Conservation (phyloP, 768 basidiomycete genomes). For the Dentipellis fragilis region DNA sequence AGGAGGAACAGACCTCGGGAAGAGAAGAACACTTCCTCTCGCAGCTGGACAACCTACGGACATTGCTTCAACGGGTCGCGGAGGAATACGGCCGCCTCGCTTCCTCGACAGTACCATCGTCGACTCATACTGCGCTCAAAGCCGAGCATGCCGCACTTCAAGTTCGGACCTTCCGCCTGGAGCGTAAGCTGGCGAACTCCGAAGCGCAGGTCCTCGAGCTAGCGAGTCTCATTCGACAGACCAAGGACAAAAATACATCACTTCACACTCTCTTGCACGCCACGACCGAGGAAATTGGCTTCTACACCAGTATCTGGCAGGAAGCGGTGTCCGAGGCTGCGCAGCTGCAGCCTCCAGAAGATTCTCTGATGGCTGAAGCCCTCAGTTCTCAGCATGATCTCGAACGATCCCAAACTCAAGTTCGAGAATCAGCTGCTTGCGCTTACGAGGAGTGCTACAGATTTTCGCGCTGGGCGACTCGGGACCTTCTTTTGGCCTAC, state of each 20-base stretch:
- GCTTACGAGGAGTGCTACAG: not conserved
- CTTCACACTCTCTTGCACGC: constrained; percentile 22
- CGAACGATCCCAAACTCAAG: not conserved
- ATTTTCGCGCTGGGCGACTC: not conserved
- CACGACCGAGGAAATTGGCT: constrained; percentile 12
- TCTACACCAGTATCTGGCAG: constrained; percentile 7
- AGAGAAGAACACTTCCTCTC: constrained; percentile 36
- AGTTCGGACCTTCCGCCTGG: constrained; percentile 39
- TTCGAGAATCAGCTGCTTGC: too few species aligned
- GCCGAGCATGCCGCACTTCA: constrained; percentile 29
- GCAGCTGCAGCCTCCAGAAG: not conserved
- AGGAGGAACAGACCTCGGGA: constrained; percentile 22
- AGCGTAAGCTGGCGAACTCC: constrained; percentile 60
- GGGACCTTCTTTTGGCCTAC: constrained; percentile 4
- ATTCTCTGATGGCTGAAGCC: not conserved
- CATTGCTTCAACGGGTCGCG: constrained; percentile 36
- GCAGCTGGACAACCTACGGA: constrained; percentile 42
- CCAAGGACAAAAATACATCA: constrained; percentile 40
- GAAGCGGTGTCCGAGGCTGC: not conserved
- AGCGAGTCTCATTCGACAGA: constrained; percentile 48
- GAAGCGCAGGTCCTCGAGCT: constrained; percentile 60
- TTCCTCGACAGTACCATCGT: constrained; percentile 16
- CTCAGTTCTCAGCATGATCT: not conserved
- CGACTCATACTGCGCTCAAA: constrained; percentile 14
- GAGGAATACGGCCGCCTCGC: constrained; percentile 32